Conservation (phyloP, 352 stramenopile genomes). For the Phytophthora litchii region DNA sequence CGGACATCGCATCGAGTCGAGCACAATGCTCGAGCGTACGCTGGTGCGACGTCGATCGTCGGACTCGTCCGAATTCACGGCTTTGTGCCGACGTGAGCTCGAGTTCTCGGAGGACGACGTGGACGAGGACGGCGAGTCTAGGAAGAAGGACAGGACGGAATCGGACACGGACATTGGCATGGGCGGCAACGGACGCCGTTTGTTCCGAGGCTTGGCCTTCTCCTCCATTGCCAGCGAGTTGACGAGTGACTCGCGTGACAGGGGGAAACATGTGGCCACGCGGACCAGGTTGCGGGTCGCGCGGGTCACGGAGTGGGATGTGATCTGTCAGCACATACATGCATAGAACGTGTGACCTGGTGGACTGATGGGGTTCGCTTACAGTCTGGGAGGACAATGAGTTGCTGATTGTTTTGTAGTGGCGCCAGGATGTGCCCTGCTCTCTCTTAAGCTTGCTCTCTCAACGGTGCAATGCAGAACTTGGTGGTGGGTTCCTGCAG, state of each 20-base stretch:
- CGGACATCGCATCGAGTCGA: conserved; percentile 25
- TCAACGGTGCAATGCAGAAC: too few species aligned
- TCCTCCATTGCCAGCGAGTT: conserved; percentile 3
- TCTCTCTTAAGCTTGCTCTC: neutral
- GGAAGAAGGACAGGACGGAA: conserved; percentile 38
- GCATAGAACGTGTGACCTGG: conserved; percentile 3
- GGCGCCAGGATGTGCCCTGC: neutral
- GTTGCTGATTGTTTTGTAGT: neutral
- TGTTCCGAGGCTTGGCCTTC: conserved; percentile 1
- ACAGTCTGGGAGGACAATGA: neutral
- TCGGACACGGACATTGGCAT: conserved; percentile 21
- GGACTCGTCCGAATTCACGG: conserved; percentile 23
- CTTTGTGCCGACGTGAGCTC: conserved; percentile 16
- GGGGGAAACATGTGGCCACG: conserved; percentile 1
- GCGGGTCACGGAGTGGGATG: conserved; percentile 18
- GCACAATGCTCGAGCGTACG: conserved; percentile 16
- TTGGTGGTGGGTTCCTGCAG: too few species aligned
- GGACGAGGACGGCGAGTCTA: conserved; percentile 29
- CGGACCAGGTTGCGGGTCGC: conserved; percentile 5
- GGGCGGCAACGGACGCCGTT: conserved; percentile 11
- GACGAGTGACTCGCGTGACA: neutral
- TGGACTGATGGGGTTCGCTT: neutral
- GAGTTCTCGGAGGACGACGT: conserved; percentile 23
- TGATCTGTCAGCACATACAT: conserved; percentile 15
- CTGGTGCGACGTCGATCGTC: conserved; percentile 22